phyloP scores from a whole-genome alignment of 305 asterid genomes.

The Withania somnifera region DNA sequence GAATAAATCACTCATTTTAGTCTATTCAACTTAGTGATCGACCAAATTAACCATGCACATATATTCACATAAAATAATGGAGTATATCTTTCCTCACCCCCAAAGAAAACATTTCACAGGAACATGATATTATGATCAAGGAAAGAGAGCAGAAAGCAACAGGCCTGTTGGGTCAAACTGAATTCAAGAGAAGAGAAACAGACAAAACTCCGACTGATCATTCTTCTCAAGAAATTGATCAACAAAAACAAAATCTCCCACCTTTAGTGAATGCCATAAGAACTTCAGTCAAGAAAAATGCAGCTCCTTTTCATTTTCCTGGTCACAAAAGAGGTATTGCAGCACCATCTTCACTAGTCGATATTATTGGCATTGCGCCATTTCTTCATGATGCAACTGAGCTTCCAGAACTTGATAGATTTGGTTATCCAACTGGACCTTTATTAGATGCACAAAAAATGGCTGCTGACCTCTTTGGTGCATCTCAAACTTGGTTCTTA shows the following conservation, averaged over 20 bases:
- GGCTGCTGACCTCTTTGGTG: slow-evolving; percentile 48
- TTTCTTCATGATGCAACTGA: slow-evolving; percentile 37
- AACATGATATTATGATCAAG: not conserved
- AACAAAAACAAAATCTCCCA: slow-evolving; percentile 3
- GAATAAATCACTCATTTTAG: too few relatives aligned
- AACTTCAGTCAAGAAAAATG: slow-evolving; percentile 25
- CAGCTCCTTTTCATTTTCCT: slow-evolving; percentile 38
- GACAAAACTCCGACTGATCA: not conserved
- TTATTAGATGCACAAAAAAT: slow-evolving; percentile 33
- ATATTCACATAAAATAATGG: too few relatives aligned
- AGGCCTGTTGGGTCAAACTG: not conserved
- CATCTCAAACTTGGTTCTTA: slow-evolving; percentile 43
- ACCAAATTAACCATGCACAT: too few relatives aligned
- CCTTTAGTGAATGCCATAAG: slow-evolving; percentile 33
- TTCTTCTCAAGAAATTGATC: not conserved
- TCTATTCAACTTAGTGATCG: too few relatives aligned
- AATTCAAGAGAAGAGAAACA: not conserved
- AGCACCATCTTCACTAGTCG: slow-evolving; percentile 30
- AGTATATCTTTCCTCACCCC: too few relatives aligned
- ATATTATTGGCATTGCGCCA: slow-evolving; percentile 28
- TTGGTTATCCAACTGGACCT: slow-evolving; percentile 28
- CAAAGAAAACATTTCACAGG: not conserved
- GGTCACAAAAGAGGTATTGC: slow-evolving; percentile 48
- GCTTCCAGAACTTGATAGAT: slow-evolving; percentile 36
- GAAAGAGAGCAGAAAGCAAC: not conserved